Evolutionary conservation across 805 yeast genomes (phyloP), one percentile per base, ranked within the genome.

Genomic region (Osmozyma mogii): DNA sequence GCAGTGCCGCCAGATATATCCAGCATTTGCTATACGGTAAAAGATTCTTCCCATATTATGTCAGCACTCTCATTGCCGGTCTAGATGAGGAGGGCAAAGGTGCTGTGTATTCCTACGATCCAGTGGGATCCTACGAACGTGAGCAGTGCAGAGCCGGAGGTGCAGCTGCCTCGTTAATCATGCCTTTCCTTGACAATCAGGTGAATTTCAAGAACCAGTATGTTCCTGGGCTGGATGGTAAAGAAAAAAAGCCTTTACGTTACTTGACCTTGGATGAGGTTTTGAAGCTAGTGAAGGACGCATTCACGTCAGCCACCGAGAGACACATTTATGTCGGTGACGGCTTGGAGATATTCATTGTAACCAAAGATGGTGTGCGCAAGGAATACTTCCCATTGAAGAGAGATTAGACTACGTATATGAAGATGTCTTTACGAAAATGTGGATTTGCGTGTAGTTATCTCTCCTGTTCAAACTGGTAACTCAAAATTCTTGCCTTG

Each of bases 301-400:
- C 98, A 5, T 92, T 92, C 53, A 69, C 85, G 14, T 85, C 96
- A 6, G 98, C 96, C 13, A 89, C 97, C 12, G 98, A 92, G 63
- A 82, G 98, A 70, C 97, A 92, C 59, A 92, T 92, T 45, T 94
- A 88, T 45, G 97, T 92, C 30, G 98, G 98, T 65, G 98, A 92
- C 65, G 94, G 92, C 5, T 70, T 92, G 40, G 95, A 92, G 58
- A 79, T 92, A 28, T 65, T 82, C 41, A 83, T 92, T 45, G 88
- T 89, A 35, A 85, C 96, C 9, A 88, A 87, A 54, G 95, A 87
- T 15, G 98, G 98, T 29, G 84, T 85, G 28, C 72, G 79, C 61
- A 77, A 72, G 24, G 94, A 84, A 54, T 80, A 74, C 58, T 81
- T 62, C 54, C 94, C 94, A 35, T 69, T 92, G 55, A 85, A 92